Conservation (phyloP, 345 rosid genomes). For the Leavenworthia alabamica region DNA sequence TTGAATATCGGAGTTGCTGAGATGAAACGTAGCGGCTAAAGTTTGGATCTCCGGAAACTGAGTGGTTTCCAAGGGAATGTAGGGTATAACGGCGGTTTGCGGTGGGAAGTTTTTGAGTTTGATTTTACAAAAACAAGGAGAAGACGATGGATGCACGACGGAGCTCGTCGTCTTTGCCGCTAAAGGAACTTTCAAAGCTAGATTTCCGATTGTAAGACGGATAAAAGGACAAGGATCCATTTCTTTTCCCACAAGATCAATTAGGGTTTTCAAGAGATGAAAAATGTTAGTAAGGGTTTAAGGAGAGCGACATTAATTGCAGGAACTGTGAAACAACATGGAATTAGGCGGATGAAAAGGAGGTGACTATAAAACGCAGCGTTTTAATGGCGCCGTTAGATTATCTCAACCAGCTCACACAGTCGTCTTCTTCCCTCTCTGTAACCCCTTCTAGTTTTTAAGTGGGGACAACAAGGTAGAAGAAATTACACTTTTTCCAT, state of each 20-base stretch:
- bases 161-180: conserved; percentile 65
- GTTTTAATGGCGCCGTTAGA: conserved; percentile 23
- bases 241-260: neutral
- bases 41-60: conserved; percentile 37
- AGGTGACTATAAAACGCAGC: conserved; percentile 18
- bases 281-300: conserved; percentile 4
- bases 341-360: conserved; percentile 1
- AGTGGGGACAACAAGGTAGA: conserved; percentile 13
- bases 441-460: conserved; percentile 10
- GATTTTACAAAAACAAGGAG: conserved; percentile 80
- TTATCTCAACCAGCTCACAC: conserved; percentile 3
- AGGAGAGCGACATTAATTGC: conserved; percentile 17
- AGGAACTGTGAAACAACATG: neutral
- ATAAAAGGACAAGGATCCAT: conserved; percentile 98
- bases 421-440: conserved; percentile 14
- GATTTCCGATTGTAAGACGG: conserved; percentile 60
- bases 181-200: conserved; percentile 64
- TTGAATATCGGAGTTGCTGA: conserved; percentile 54
- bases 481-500: conserved; percentile 3
- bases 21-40: conserved; percentile 70
- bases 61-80: conserved; percentile 43
- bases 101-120: conserved; percentile 57
- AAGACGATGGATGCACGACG: conserved; percentile 68
- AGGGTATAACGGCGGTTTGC: conserved; percentile 62
- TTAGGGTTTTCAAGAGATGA: neutral